These are phyloP conservation scores for Fusarium tjaetaba DNA, from an alignment of 2,329 filamentous ascomycete species.

Conservation along the genomic window DNA sequence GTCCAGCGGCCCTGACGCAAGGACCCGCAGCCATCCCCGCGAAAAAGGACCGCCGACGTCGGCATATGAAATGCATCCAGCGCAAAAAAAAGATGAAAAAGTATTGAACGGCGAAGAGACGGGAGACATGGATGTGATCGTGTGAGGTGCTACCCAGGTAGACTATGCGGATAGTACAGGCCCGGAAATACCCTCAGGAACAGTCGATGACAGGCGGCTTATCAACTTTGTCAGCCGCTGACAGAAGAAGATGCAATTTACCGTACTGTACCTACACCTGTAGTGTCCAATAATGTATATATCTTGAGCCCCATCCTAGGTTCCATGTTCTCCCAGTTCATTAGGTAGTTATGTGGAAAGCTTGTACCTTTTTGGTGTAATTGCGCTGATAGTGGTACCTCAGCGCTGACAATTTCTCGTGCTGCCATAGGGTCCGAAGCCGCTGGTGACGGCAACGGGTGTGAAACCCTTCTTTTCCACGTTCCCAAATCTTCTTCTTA, in stretches of 20 bases:
- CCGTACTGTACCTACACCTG: background rate
- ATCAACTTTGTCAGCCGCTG: slow-evolving; percentile 8
- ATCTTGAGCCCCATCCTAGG: slow-evolving; percentile 10
- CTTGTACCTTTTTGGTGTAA: slow-evolving; percentile 18
- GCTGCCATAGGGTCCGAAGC: slow-evolving; percentile 45
- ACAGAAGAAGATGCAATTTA: slow-evolving; percentile 10
- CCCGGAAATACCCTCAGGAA: slow-evolving; percentile 6
- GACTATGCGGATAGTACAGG: background rate
- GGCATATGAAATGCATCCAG: slow-evolving; percentile 30
- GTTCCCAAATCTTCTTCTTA: slow-evolving; percentile 17
- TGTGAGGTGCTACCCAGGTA: background rate
- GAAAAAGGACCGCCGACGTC: slow-evolving; percentile 40
- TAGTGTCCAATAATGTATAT: slow-evolving; percentile 7
- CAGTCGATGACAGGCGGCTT: background rate
- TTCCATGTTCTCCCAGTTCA: background rate
- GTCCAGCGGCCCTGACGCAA: slow-evolving; percentile 30
- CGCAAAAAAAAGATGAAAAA: slow-evolving; percentile 21
- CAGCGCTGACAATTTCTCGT: slow-evolving; percentile 43
- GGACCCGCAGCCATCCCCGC: slow-evolving; percentile 24
- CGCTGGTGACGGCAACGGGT: slow-evolving; percentile 36
- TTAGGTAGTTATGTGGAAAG: background rate
- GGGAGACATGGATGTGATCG: background rate
- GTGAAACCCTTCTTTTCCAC: slow-evolving; percentile 34
- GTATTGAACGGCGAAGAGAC: background rate
- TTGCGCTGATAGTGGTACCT: slow-evolving; percentile 19